Percentiles rank a stretch among this genome's conserved stretches.
phyloP scores from a whole-genome alignment of 257 asterid species.

The Striga asiatica region DNA sequence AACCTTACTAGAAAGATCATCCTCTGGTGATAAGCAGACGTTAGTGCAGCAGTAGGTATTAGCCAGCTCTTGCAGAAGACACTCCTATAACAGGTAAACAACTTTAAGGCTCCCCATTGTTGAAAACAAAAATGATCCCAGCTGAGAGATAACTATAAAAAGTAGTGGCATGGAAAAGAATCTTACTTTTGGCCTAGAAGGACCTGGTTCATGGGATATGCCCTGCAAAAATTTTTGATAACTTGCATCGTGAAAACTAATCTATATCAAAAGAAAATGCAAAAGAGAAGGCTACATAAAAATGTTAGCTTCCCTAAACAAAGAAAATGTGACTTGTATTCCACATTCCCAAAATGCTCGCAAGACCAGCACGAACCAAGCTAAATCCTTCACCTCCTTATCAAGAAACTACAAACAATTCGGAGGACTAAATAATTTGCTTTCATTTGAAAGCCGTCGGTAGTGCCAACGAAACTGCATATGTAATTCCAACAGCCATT shows the following conservation, averaged over 20 bases:
- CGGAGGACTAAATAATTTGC: background rate
- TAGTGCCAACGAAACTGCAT: too few species aligned
- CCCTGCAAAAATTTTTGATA: conserved; percentile 43
- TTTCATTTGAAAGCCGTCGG: background rate
- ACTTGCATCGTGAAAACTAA: conserved; percentile 10
- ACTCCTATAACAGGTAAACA: conserved; percentile 30
- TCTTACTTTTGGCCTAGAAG: conserved; percentile 57
- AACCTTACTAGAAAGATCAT: conserved; percentile 35
- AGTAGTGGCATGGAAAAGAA: conserved; percentile 14
- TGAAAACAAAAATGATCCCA: conserved; percentile 3
- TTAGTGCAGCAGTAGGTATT: conserved; percentile 29
- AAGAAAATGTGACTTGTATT: background rate
- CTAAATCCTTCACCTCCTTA: conserved; percentile 3
- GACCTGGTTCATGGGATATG: conserved; percentile 38
- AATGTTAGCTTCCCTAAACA: background rate
- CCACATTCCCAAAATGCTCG: conserved; percentile 1
- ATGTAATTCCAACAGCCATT: too few species aligned
- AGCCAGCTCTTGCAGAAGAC: conserved; percentile 49
- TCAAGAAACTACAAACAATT: background rate
- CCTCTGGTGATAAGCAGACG: conserved; percentile 34
- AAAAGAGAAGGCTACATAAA: background rate
- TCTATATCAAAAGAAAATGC: background rate
- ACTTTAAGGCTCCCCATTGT: conserved; percentile 7
- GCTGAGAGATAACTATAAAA: background rate
- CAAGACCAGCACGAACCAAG: background rate